Conservation (phyloP, 129 eudicot genomes). For the Arctium minus region DNA sequence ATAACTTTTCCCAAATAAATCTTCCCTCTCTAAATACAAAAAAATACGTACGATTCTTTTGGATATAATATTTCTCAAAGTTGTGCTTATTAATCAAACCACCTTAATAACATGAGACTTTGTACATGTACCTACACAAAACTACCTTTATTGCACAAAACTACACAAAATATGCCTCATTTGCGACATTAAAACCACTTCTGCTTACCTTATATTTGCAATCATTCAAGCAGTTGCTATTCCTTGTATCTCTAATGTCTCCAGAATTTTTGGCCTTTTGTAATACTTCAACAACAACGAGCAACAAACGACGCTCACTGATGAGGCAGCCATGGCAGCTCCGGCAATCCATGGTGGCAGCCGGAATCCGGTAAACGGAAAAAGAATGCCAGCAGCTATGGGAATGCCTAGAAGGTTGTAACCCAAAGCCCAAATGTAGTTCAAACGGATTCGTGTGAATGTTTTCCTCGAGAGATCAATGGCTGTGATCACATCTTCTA, state of each 20-base stretch:
- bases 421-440: constrained; percentile 89
- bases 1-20: no score
- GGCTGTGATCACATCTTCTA: constrained; percentile 87
- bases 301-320: constrained; percentile 90
- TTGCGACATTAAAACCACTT: background rate
- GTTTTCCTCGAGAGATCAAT: constrained; percentile 86
- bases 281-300: constrained; percentile 84
- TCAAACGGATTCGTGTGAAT: constrained; percentile 63
- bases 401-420: constrained; percentile 83
- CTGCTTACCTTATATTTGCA: background rate
- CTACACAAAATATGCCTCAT: background rate
- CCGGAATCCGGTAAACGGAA: constrained; percentile 77
- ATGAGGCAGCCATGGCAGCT: constrained; percentile 97
- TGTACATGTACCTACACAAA: background rate
- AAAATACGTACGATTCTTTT: no score
- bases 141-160: background rate
- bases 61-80: no score
- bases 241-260: constrained; percentile 52
- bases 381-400: constrained; percentile 82
- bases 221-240: constrained; percentile 49
- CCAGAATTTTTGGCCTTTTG: constrained; percentile 65
- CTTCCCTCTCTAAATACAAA: no score
- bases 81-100: no score
- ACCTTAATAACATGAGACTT: background rate
- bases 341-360: constrained; percentile 99